These are phyloP conservation scores for Hypericum perforatum DNA, from an alignment of 345 rosid species.

Conservation along the genomic window DNA sequence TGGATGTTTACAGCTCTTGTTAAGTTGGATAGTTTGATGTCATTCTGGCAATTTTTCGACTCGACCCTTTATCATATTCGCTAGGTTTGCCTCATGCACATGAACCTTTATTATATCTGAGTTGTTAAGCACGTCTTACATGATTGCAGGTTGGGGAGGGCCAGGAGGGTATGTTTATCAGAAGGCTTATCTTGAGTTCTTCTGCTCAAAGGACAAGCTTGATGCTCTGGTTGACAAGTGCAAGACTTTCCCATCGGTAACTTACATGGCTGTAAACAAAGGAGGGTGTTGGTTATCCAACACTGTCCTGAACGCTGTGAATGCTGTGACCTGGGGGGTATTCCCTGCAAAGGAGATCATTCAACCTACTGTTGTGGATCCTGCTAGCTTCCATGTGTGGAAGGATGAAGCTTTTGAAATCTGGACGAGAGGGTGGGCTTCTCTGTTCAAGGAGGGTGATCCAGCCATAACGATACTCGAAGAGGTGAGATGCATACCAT, in stretches of 20 bases:
- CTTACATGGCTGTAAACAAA: constrained; percentile 68
- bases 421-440: constrained; percentile 87
- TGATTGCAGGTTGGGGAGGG: constrained; percentile 88
- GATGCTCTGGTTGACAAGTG: constrained; percentile 51
- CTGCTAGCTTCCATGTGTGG: constrained; percentile 88
- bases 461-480: constrained; percentile 51
- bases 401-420: constrained; percentile 98
- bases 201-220: constrained; percentile 73
- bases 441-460: constrained; percentile 63
- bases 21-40: too few relatives aligned
- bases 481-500: constrained; percentile 34
- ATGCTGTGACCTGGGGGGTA: constrained; percentile 96
- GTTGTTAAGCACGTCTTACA: not conserved
- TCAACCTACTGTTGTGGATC: constrained; percentile 93
- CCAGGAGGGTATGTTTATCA: constrained; percentile 93
- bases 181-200: constrained; percentile 92
- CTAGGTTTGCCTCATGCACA: too few relatives aligned
- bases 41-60: too few relatives aligned
- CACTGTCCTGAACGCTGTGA: constrained; percentile 36
- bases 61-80: too few relatives aligned
- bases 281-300: constrained; percentile 57
- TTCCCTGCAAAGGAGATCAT: constrained; percentile 83
- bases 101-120: not conserved
- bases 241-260: constrained; percentile 47
- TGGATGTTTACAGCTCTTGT: too few relatives aligned